Evolutionary conservation across 768 basidiomycete species (phyloP), one percentile per base, ranked within the genome.

Genomic region (Pisolithus microcarpus): DNA sequence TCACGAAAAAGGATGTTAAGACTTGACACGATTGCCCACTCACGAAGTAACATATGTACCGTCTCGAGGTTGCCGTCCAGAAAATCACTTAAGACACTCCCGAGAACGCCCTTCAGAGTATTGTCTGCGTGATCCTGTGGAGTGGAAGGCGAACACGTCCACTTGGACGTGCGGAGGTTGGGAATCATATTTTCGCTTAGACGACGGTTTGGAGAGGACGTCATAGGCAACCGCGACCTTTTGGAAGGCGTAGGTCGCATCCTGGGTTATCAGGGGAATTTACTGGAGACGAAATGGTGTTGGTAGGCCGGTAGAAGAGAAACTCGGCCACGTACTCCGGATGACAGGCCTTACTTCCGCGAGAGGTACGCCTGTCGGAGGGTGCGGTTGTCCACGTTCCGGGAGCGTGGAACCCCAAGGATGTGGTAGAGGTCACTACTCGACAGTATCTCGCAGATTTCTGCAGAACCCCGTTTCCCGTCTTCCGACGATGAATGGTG

Each of bases 21-120:
- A 34, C 31, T 13, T 11, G 11, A 34, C 11, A 11, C 9, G 11
- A 11, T 34, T 34, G 31, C 16, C 43, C 13, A 73, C 85, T 47
- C 58, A 87, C 87, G 80, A 23, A 92, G 76, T 19, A 91, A 66
- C 1, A 80, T 80, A 50, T 86, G 78, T 61, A 91, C 83, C 64
- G 90, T 80, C 63, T 91, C 87, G n/a, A 92, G 70, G 66, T 92
- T 90, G 6, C 90, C 91, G 49, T 91, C 86, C 42, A 92, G 66
- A 56, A 91, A 87, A 60, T 93, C 91, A 53, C 80, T 82, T 62
- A 91, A 80, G 10, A 90, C 82, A 24, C 81, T 79, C 30, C 87
- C 63, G 31, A 92, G 70, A 16, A 91, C 88, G 48, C 80, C 76
- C 45, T 81, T 74, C 4, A 34, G 31, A 34, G 31, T 34, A 11